Evolutionary conservation across 352 stramenopile species (phyloP).

Genomic region (Hyaloperonospora arabidopsidis): DNA sequence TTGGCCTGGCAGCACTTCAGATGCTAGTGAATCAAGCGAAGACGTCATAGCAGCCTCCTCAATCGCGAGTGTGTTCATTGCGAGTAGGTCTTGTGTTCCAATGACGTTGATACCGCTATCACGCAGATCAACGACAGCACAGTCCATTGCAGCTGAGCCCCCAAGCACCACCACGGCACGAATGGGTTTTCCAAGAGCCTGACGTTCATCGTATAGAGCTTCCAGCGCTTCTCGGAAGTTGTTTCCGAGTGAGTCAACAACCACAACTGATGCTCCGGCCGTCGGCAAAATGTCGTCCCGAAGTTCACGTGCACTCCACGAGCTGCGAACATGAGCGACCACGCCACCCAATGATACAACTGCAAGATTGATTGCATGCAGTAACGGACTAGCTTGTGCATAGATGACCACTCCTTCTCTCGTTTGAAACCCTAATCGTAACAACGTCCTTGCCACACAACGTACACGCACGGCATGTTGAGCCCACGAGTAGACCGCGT

Average conservation of each 20-base stretch:
- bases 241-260: slow-evolving; percentile 45
- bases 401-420: slow-evolving; percentile 58
- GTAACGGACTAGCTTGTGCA: slow-evolving; percentile 31
- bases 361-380: slow-evolving; percentile 60
- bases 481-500: slow-evolving; percentile 23
- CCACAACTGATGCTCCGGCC: slow-evolving; percentile 44
- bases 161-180: slow-evolving; percentile 46
- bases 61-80: slow-evolving; percentile 21
- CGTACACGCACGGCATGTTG: slow-evolving; percentile 27
- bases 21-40: slow-evolving; percentile 27
- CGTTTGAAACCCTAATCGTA: slow-evolving; percentile 42
- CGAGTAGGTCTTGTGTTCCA: slow-evolving; percentile 34
- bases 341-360: slow-evolving; percentile 46
- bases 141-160: background rate
- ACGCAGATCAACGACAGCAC: slow-evolving; percentile 22
- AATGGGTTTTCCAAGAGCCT: slow-evolving; percentile 24
- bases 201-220: slow-evolving; percentile 13
- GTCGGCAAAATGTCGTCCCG: slow-evolving; percentile 43
- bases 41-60: slow-evolving; percentile 13
- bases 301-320: slow-evolving; percentile 49
- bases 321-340: slow-evolving; percentile 45
- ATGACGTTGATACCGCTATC: slow-evolving; percentile 38
- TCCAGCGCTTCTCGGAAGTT: slow-evolving; percentile 39
- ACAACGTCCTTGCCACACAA: slow-evolving; percentile 37
- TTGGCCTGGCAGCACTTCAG: slow-evolving; percentile 31